Evolutionary conservation across 805 yeast genomes (phyloP).

Genomic region (Wickerhamomyces xylosicus): DNA sequence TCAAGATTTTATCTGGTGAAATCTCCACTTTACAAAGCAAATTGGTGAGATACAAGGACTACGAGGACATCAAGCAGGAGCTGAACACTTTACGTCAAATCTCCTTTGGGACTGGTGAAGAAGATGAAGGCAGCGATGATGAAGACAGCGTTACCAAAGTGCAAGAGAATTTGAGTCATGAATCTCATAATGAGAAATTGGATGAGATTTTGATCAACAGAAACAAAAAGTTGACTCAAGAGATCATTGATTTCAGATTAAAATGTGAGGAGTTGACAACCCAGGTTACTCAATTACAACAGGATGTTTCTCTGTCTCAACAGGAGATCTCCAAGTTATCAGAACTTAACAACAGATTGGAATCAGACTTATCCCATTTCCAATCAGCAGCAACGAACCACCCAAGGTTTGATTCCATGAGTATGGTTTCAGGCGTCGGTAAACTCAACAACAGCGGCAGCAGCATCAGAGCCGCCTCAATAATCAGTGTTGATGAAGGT

Average conservation of each 20-base stretch:
- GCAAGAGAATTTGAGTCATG: not conserved
- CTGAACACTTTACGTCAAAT: constrained; percentile 61
- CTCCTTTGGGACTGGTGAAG: constrained; percentile 51
- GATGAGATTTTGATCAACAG: constrained; percentile 58
- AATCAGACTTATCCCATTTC: constrained; percentile 57
- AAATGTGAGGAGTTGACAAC: constrained; percentile 37
- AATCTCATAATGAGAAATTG: constrained; percentile 18
- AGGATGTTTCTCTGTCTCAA: constrained; percentile 22
- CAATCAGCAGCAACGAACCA: constrained; percentile 26
- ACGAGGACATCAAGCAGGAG: constrained; percentile 74
- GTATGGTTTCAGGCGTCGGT: constrained; percentile 50
- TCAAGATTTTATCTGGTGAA: constrained; percentile 35
- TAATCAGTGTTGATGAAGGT: constrained; percentile 27
- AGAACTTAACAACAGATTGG: constrained; percentile 50
- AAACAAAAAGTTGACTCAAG: constrained; percentile 64
- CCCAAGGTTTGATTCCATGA: constrained; percentile 38
- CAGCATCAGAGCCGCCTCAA: constrained; percentile 29
- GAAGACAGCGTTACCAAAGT: constrained; percentile 15
- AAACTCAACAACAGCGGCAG: not conserved
- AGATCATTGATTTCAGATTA: constrained; percentile 55
- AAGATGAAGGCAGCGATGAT: constrained; percentile 18
- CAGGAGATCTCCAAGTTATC: constrained; percentile 32
- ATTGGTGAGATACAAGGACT: constrained; percentile 48
- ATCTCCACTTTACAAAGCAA: constrained; percentile 37
- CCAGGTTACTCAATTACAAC: constrained; percentile 31